These are phyloP conservation scores for Tricholoma saponaceum DNA, from an alignment of 768 basidiomycete species.

Conservation along the genomic window DNA sequence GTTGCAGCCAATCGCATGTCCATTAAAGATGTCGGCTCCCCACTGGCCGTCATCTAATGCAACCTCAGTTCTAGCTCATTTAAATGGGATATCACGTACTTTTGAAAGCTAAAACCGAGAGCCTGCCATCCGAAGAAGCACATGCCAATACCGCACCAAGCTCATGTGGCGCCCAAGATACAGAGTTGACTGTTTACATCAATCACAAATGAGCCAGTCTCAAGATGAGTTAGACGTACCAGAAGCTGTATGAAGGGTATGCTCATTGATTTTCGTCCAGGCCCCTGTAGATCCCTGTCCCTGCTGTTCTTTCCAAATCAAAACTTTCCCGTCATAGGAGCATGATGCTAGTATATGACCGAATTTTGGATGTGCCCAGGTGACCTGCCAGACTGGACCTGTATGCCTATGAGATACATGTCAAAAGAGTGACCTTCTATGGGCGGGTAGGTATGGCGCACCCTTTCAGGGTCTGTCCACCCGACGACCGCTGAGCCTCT, in stretches of 20 bases:
- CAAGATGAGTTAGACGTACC: constrained; percentile 45
- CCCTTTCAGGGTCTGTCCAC: constrained; percentile 80
- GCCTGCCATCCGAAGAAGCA: constrained; percentile 94
- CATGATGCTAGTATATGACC: constrained; percentile 97
- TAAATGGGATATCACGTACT: constrained; percentile 45
- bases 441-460: constrained; percentile 27
- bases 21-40: constrained; percentile 93
- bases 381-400: constrained; percentile 96
- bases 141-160: constrained; percentile 95
- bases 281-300: constrained; percentile 53
- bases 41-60: constrained; percentile 88
- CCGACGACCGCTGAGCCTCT: constrained; percentile 58
- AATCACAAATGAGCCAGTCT: background rate
- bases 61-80: background rate
- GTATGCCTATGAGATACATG: constrained; percentile 61
- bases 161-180: constrained; percentile 99
- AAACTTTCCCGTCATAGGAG: constrained; percentile 96
- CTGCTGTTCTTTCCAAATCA: constrained; percentile 95
- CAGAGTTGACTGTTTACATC: constrained; percentile 75
- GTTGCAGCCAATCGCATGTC: constrained; percentile 95
- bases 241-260: constrained; percentile 89
- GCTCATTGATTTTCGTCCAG: constrained; percentile 96
- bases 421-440: background rate
- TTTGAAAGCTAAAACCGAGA: constrained; percentile 96
- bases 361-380: constrained; percentile 98